phyloP scores from a whole-genome alignment of 2,329 filamentous ascomycete genomes.

The Fusarium incarnatum region DNA sequence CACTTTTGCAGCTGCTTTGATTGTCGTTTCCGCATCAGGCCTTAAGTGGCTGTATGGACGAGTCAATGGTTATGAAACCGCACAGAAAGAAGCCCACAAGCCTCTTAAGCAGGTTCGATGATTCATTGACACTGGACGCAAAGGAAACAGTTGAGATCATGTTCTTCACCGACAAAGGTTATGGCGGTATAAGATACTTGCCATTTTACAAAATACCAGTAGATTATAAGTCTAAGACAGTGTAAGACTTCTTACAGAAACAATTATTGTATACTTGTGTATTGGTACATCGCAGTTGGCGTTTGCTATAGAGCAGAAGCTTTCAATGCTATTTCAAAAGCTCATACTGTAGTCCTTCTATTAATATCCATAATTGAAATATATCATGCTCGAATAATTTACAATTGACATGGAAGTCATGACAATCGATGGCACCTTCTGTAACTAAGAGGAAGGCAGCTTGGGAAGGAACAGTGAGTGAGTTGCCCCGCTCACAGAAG shows the following conservation, averaged over 20 bases:
- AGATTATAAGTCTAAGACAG: not conserved
- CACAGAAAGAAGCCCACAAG: slow-evolving; percentile 47
- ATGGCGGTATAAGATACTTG: not conserved
- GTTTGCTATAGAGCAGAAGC: not conserved
- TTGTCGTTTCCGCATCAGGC: slow-evolving; percentile 75
- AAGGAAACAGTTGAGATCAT: not conserved
- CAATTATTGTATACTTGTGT: not conserved
- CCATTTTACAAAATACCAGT: not conserved
- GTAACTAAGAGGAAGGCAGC: not conserved
- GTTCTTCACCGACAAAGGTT: not conserved
- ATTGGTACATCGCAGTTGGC: not conserved
- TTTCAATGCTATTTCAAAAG: not conserved
- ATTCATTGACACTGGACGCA: not conserved
- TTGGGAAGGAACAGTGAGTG: slow-evolving; percentile 1
- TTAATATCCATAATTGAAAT: not conserved
- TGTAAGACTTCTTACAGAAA: not conserved
- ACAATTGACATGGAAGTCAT: not conserved
- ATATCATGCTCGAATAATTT: not conserved
- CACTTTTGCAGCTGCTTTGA: slow-evolving; percentile 73
- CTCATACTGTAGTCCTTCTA: not conserved
- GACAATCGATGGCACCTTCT: not conserved
- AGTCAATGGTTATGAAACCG: slow-evolving; percentile 68
- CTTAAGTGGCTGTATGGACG: slow-evolving; percentile 77
- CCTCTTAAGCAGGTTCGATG: slow-evolving; percentile 51
- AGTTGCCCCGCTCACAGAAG: slow-evolving; percentile 29